Evolutionary conservation across 768 basidiomycete genomes (phyloP).

Genomic region (Pholiota molesta): DNA sequence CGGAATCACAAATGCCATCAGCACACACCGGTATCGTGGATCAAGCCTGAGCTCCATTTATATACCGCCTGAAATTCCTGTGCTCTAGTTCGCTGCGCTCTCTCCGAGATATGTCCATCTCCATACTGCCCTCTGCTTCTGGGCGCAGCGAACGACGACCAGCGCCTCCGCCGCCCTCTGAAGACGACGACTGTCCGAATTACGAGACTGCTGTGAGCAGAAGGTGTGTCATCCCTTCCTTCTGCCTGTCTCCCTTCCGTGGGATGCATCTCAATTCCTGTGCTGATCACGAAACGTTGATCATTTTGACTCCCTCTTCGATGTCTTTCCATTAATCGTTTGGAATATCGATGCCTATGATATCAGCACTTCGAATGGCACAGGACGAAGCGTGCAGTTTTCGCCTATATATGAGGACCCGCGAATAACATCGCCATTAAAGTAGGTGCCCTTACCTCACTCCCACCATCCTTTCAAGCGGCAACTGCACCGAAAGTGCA

Average conservation of each 20-base stretch:
- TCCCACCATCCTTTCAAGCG: background rate
- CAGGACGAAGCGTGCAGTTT: constrained; percentile 24
- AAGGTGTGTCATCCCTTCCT: constrained; percentile 32
- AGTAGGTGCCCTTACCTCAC: constrained; percentile 17
- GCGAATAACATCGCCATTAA: constrained; percentile 22
- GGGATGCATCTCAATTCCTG: constrained; percentile 11
- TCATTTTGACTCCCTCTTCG: constrained; percentile 7
- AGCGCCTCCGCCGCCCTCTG: constrained; percentile 11
- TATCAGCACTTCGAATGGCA: constrained; percentile 31
- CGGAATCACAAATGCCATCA: background rate
- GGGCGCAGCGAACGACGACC: constrained; percentile 20
- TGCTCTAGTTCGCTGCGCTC: background rate
- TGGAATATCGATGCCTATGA: background rate
- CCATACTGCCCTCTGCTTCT: constrained; percentile 24
- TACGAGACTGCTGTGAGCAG: constrained; percentile 42
- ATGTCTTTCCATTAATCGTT: background rate
- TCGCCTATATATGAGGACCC: constrained; percentile 21
- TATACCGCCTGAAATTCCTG: background rate
- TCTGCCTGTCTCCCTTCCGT: constrained; percentile 10
- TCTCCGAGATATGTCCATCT: constrained; percentile 26
- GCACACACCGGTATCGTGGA: background rate
- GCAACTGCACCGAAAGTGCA: background rate
- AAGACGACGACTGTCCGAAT: constrained; percentile 42
- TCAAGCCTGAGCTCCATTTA: constrained; percentile 1
- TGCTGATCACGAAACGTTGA: constrained; percentile 17